Evolutionary conservation across 768 basidiomycete genomes (phyloP).

Genomic region (Fibroporia radiculosa): DNA sequence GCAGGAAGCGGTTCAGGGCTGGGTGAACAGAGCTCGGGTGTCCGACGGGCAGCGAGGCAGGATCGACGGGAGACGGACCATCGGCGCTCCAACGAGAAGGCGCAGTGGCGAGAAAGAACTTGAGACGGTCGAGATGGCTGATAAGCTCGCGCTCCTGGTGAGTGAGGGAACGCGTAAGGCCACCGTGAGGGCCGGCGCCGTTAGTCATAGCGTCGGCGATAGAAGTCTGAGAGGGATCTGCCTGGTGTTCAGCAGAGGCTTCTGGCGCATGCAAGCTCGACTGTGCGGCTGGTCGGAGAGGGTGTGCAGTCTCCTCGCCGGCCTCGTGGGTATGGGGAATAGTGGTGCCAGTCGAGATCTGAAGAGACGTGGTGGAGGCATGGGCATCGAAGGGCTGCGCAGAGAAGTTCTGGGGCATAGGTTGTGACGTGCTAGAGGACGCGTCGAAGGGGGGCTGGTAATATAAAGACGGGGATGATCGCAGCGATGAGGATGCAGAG

Average conservation of each 20-base stretch:
- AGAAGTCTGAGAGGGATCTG: constrained; percentile 6
- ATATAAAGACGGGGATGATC: constrained; percentile 3
- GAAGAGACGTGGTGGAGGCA: constrained; percentile 13
- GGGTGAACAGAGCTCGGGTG: constrained; percentile 58
- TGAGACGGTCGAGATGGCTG: constrained; percentile 73
- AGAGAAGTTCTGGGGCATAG: not conserved
- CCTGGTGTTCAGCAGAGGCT: constrained; percentile 1
- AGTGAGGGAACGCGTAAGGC: constrained; percentile 50
- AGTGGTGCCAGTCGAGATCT: constrained; percentile 19
- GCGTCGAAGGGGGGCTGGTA: not conserved
- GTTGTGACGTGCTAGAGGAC: not conserved
- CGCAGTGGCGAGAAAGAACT: constrained; percentile 83
- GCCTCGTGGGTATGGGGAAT: constrained; percentile 17
- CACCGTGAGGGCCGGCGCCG: constrained; percentile 13
- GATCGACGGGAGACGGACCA: constrained; percentile 10
- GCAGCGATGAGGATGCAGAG: constrained; percentile 4
- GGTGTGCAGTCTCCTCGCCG: constrained; percentile 27
- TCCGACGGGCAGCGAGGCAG: constrained; percentile 20
- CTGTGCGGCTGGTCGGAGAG: constrained; percentile 14
- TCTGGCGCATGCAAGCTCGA: not conserved
- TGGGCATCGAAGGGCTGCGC: not conserved
- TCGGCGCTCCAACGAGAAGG: constrained; percentile 54
- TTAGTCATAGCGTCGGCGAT: constrained; percentile 14
- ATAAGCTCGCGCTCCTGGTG: constrained; percentile 61
- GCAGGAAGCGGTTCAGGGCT: constrained; percentile 76